These are phyloP conservation scores for Sphaerosporella brunnea DNA, from an alignment of 495 filamentous ascomycete genomes.

Conservation along the genomic window DNA sequence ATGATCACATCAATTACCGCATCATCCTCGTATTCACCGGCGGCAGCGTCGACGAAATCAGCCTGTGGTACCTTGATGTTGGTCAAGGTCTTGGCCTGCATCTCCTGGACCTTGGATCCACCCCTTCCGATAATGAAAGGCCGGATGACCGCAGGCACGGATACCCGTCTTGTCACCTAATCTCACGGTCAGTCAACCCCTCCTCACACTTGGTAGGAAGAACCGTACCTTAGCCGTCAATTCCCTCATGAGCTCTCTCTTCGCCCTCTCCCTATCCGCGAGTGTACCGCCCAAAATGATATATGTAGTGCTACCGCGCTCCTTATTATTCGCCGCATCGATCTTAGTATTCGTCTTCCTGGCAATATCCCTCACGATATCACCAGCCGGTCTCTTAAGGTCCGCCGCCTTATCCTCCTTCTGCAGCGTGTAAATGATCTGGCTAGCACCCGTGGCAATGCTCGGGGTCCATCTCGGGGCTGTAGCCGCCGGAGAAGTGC, in stretches of 20 bases:
- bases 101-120: slow-evolving; percentile 72
- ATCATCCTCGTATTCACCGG: slow-evolving; percentile 53
- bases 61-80: slow-evolving; percentile 71
- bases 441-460: slow-evolving; percentile 60
- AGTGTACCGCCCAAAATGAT: slow-evolving; percentile 56
- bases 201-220: too few relatives aligned
- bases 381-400: slow-evolving; percentile 63
- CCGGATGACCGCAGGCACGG: slow-evolving; percentile 65
- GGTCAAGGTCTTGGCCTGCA: slow-evolving; percentile 70
- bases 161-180: slow-evolving; percentile 54
- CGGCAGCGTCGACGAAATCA: slow-evolving; percentile 36
- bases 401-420: slow-evolving; percentile 52
- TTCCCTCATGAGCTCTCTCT: slow-evolving; percentile 69
- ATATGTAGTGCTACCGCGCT: slow-evolving; percentile 52
- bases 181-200: background rate
- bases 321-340: slow-evolving; percentile 43
- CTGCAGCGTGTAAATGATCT: slow-evolving; percentile 55
- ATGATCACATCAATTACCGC: slow-evolving; percentile 66
- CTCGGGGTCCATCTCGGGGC: slow-evolving; percentile 31
- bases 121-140: slow-evolving; percentile 80
- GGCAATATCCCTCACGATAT: slow-evolving; percentile 75
- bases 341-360: slow-evolving; percentile 71
- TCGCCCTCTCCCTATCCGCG: slow-evolving; percentile 58
- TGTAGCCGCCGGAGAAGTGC: slow-evolving; percentile 17
- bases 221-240: slow-evolving; percentile 60